These are phyloP conservation scores for Uromyces viciae-fabae DNA, from an alignment of 1,284 basidiomycete genomes.

Conservation along the genomic window DNA sequence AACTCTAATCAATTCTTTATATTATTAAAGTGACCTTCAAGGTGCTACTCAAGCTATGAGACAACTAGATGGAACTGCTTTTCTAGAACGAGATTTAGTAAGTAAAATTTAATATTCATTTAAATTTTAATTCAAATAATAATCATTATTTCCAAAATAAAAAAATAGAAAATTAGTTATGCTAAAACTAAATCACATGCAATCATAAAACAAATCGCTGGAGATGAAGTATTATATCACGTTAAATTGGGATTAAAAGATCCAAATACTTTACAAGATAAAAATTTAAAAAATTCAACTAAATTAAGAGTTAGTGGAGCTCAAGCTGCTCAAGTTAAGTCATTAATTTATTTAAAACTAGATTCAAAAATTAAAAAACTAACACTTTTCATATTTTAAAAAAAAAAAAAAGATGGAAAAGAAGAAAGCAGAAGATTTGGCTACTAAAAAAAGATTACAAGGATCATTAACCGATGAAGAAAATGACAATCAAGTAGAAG, in stretches of 20 bases:
- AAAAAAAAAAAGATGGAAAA: slow-evolving; percentile 38
- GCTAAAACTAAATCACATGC: slow-evolving; percentile 33
- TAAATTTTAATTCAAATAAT: no score
- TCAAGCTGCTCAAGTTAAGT: slow-evolving; percentile 40
- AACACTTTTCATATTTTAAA: no score
- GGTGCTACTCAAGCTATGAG: slow-evolving; percentile 45
- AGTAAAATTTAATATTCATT: neutral
- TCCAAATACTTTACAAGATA: slow-evolving; percentile 41
- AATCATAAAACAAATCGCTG: slow-evolving; percentile 28
- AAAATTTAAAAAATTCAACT: neutral
- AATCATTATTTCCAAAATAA: slow-evolving; percentile 5
- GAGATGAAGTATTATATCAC: slow-evolving; percentile 44
- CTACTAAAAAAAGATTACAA: slow-evolving; percentile 35
- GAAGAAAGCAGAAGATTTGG: slow-evolving; percentile 32
- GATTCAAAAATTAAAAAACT: no score
- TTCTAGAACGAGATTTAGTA: slow-evolving; percentile 40
- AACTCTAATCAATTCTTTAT: slow-evolving; percentile 71
- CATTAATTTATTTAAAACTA: no score
- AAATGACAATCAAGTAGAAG: slow-evolving; percentile 28
- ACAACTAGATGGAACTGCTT: slow-evolving; percentile 39
- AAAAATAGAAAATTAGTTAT: slow-evolving; percentile 40
- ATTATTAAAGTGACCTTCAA: slow-evolving; percentile 35
- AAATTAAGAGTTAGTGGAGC: slow-evolving; percentile 41
- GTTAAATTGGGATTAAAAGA: slow-evolving; percentile 43
- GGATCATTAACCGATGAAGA: slow-evolving; percentile 26